A percentile compares a stretch with the other conserved stretches of the same genome.
These are phyloP conservation scores for Wickerhamomyces ciferrii DNA, from an alignment of 805 yeast genomes.

Conservation along the genomic window DNA sequence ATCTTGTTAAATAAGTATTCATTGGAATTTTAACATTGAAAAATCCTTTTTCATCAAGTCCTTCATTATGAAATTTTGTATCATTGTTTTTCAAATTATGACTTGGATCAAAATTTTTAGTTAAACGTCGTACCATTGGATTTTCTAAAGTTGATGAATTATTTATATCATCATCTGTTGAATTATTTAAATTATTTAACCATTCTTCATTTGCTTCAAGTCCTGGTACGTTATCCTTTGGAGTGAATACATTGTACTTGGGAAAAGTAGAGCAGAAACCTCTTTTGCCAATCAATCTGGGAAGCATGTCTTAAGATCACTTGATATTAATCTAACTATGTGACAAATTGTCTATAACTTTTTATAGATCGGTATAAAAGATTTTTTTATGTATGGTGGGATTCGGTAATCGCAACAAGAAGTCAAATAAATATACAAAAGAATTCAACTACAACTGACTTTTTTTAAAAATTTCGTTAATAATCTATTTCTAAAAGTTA, in stretches of 20 bases:
- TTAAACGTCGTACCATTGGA: not conserved
- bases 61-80: not conserved
- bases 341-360: too few species aligned
- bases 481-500: not conserved
- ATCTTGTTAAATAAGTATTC: conserved; percentile 5
- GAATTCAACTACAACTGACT: too few species aligned
- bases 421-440: too few species aligned
- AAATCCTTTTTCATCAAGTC: conserved; percentile 5
- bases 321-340: not conserved
- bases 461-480: not conserved
- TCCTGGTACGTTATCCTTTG: conserved; percentile 36
- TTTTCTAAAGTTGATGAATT: not conserved
- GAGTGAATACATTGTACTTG: not conserved
- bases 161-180: conserved; percentile 3
- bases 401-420: too few species aligned
- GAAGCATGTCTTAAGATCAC: too few species aligned
- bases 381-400: too few species aligned
- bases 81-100: not conserved
- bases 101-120: conserved; percentile 2
- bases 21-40: conserved; percentile 3
- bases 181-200: conserved; percentile 22
- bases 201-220: conserved; percentile 37
- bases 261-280: not conserved
- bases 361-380: too few species aligned
- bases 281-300: not conserved